Base-by-base conservation (phyloP, 2,329 filamentous ascomycete species). In the Cercospora berteroae region DNA sequence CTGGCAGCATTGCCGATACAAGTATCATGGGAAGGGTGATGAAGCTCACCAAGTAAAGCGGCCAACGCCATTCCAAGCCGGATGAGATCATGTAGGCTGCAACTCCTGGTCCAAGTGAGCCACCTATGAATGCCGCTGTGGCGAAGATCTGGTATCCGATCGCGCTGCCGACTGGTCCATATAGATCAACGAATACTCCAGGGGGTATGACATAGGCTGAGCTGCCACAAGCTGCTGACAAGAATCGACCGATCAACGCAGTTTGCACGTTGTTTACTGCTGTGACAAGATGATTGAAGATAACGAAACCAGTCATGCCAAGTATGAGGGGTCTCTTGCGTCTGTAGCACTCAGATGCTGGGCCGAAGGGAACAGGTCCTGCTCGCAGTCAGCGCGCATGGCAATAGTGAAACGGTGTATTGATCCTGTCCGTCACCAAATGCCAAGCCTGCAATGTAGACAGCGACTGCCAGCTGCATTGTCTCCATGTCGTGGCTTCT, bases 301-400 rank as follows among this genome's bases (percentile, higher is more conserved):
- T 81, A 2, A 80, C 78, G 68, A 86, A 86, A 33, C 81, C 66
- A 20, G 78, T 72, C 73, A 83, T 84, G 1, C 83, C 84, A 20
- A 81, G 70, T 72, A 86, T 82, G 1, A 87, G 74, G 3, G 84
- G 84, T 8, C 74, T 66, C 67, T 79, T 81, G 5, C 85, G 80
- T 0, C 85, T 85, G 67, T 82, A 85, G 2, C 84, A 78, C 75
- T 90, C 88, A 6, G 84, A 87, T 5, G 89, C 70, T 0, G 88
- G 88, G 0, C 87, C 87, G 60, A 87, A 83, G 9, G 90, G 66
- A 56, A 85, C 76, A 0, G 88, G 88, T 0, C 72, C 72, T 67
- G 58, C 39, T 39, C 56, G 39, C 18, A 60, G 20, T 59, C 29
- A 42, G n/a, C n/a, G n/a, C n/a, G n/a, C n/a, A n/a, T n/a, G n/a